Conservation (phyloP, 2,329 filamentous ascomycete species). For the Aureobasidium melanogenum region DNA sequence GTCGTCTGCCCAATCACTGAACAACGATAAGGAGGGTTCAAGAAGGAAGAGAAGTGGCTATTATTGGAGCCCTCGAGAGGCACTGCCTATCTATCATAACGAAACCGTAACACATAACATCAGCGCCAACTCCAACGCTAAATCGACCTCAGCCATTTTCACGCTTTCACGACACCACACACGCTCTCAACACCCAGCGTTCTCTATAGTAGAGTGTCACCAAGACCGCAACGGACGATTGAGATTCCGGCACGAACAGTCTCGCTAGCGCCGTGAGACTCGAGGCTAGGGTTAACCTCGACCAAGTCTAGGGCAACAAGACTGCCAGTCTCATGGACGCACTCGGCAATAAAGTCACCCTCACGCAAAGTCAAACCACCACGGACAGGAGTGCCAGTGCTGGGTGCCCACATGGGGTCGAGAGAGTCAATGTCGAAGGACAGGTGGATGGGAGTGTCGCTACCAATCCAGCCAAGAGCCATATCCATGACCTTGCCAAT, state of each 20-base stretch:
- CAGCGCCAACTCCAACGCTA: slow-evolving; percentile 7
- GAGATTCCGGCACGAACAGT: slow-evolving; percentile 82
- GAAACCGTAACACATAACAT: slow-evolving; percentile 4
- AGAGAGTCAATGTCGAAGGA: slow-evolving; percentile 96
- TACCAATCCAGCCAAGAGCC: slow-evolving; percentile 92
- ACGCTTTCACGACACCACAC: neutral
- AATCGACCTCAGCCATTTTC: neutral
- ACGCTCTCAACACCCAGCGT: neutral
- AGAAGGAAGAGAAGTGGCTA: neutral
- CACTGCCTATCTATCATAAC: neutral
- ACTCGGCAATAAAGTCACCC: slow-evolving; percentile 90
- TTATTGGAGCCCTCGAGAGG: neutral
- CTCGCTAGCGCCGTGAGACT: slow-evolving; percentile 59
- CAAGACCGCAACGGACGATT: slow-evolving; percentile 81
- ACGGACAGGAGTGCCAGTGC: slow-evolving; percentile 88
- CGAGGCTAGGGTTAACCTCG: slow-evolving; percentile 43
- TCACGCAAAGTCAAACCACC: slow-evolving; percentile 89
- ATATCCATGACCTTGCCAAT: slow-evolving; percentile 96
- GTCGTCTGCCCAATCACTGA: neutral
- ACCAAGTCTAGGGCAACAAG: slow-evolving; percentile 51
- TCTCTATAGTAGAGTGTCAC: slow-evolving; percentile 71
- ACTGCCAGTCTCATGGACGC: slow-evolving; percentile 47
- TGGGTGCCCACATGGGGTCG: slow-evolving; percentile 92
- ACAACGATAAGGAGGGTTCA: neutral
- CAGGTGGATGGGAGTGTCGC: slow-evolving; percentile 90